These are phyloP conservation scores for Candida nonsorbophila DNA, from an alignment of 805 yeast genomes.

Conservation along the genomic window DNA sequence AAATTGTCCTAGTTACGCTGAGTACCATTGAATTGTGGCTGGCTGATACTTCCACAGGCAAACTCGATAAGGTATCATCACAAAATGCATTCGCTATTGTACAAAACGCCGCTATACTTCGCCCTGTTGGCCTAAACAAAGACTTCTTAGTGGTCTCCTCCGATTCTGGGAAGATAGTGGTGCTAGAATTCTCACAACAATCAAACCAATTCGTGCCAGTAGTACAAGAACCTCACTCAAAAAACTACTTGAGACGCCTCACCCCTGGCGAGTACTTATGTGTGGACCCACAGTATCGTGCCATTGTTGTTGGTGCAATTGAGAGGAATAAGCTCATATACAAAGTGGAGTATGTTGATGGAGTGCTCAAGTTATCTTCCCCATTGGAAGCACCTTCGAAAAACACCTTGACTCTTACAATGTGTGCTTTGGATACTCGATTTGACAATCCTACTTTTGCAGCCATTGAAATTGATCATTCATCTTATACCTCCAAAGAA, in stretches of 20 bases:
- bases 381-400: constrained; percentile 67
- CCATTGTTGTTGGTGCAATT: constrained; percentile 63
- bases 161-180: constrained; percentile 69
- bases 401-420: constrained; percentile 44
- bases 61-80: constrained; percentile 34
- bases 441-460: constrained; percentile 85
- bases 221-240: constrained; percentile 61
- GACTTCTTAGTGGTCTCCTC: constrained; percentile 67
- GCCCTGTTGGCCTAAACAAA: constrained; percentile 45
- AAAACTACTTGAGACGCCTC: constrained; percentile 68
- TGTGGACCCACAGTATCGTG: constrained; percentile 68
- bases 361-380: constrained; percentile 50
- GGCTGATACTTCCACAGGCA: constrained; percentile 56
- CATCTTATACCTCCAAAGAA: no score
- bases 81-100: constrained; percentile 57
- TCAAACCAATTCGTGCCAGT: constrained; percentile 41
- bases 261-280: constrained; percentile 72
- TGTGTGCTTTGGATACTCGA: constrained; percentile 66
- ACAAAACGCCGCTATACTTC: constrained; percentile 46
- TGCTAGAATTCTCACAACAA: constrained; percentile 42
- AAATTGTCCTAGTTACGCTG: constrained; percentile 54
- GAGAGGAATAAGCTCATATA: constrained; percentile 74
- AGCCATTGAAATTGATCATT: constrained; percentile 56
- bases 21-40: constrained; percentile 50
- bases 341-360: constrained; percentile 45